A percentile compares a stretch with the other conserved stretches of the same genome.
Evolutionary conservation across 805 yeast genomes (phyloP).

Genomic region (Saccharomycopsis sp.): DNA sequence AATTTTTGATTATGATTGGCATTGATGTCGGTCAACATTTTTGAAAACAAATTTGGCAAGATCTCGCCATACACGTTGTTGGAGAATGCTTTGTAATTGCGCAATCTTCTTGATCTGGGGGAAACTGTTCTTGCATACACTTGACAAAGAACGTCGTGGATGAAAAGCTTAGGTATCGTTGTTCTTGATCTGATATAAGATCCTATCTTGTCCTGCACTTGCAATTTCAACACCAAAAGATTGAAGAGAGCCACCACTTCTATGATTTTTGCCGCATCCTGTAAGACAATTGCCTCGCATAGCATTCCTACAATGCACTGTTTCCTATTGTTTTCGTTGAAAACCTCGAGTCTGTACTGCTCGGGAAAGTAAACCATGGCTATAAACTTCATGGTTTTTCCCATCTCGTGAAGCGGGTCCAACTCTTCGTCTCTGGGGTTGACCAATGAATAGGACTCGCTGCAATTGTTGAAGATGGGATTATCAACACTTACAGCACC

Average conservation of each 20-base stretch:
- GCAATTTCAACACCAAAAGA: constrained; percentile 30
- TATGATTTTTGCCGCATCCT: constrained; percentile 27
- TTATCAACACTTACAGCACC: too few relatives aligned
- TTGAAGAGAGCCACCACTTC: constrained; percentile 37
- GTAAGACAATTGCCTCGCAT: constrained; percentile 27
- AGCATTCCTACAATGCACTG: constrained; percentile 33
- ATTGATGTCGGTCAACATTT: constrained; percentile 52
- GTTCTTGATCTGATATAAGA: constrained; percentile 27
- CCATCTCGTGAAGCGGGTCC: constrained; percentile 58
- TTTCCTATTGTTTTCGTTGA: constrained; percentile 29
- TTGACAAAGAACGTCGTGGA: constrained; percentile 65
- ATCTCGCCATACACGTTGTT: constrained; percentile 88
- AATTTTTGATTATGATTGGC: constrained; percentile 49
- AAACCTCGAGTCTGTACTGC: constrained; percentile 27
- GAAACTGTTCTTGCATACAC: constrained; percentile 73
- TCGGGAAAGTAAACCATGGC: constrained; percentile 35
- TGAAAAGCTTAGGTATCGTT: constrained; percentile 33
- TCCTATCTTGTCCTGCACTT: constrained; percentile 27
- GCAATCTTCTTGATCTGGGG: constrained; percentile 55
- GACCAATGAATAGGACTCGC: constrained; percentile 5
- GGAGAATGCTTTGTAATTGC: constrained; percentile 76
- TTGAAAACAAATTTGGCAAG: constrained; percentile 66
- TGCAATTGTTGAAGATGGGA: not conserved
- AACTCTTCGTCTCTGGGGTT: constrained; percentile 46
- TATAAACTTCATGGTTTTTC: constrained; percentile 37